Conservation (phyloP, 106 monocot genomes). For the Allium fistulosum region DNA sequence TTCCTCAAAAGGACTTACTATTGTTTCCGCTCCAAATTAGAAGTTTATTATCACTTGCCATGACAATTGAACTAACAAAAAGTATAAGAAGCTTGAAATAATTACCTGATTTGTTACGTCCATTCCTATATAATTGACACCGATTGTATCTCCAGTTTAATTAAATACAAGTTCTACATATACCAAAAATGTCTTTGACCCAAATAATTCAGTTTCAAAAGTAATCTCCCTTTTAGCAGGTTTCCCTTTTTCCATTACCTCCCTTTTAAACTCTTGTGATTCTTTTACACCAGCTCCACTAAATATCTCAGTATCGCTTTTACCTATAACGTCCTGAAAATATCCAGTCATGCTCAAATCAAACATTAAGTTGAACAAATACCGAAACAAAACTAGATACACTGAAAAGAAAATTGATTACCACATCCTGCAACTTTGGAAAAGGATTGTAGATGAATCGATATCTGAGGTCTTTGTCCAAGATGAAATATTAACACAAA, state of each 20-base stretch:
- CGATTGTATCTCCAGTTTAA: constrained; percentile 57
- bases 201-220: constrained; percentile 60
- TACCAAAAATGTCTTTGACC: constrained; percentile 63
- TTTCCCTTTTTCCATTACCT: constrained; percentile 47
- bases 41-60: too few relatives aligned
- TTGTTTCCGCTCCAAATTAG: too few relatives aligned
- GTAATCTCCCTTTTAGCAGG: constrained; percentile 62
- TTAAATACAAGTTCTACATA: constrained; percentile 70
- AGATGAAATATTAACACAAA: constrained; percentile 4
- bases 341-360: constrained; percentile 10
- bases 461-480: constrained; percentile 69
- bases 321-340: constrained; percentile 76
- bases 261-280: constrained; percentile 48
- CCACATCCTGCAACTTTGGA: constrained; percentile 57
- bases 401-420: constrained; percentile 4
- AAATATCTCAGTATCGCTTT: constrained; percentile 68
- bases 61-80: background rate
- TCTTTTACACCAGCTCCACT: constrained; percentile 51
- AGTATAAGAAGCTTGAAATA: background rate
- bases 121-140: constrained; percentile 68
- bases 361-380: constrained; percentile 6
- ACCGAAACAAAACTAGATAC: background rate
- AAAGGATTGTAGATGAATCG: constrained; percentile 82
- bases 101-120: constrained; percentile 67
- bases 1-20: too few relatives aligned